These are phyloP conservation scores for Adansonia gregorii DNA, from an alignment of 441 rosid species.

Conservation along the genomic window DNA sequence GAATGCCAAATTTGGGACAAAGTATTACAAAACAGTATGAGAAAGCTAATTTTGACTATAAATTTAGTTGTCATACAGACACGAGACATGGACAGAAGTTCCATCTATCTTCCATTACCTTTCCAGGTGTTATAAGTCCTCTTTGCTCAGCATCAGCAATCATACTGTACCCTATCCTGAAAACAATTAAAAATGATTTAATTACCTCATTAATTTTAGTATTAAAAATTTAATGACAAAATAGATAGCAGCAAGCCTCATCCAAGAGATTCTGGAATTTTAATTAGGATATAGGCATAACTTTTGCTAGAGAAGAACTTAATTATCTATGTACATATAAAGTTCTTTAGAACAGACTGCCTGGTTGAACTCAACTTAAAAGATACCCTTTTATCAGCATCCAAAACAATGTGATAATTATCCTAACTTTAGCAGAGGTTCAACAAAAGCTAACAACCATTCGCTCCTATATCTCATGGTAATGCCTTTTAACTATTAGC, in stretches of 20 bases:
- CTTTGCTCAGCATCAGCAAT: slow-evolving; percentile 86
- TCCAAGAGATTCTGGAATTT: slow-evolving; percentile 1
- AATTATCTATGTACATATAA: not conserved
- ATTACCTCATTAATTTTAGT: not conserved
- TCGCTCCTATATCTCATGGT: slow-evolving; percentile 1
- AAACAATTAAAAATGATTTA: slow-evolving; percentile 30
- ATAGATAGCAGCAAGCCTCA: not conserved
- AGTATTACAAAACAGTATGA: not conserved
- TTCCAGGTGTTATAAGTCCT: slow-evolving; percentile 90
- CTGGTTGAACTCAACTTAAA: slow-evolving; percentile 9
- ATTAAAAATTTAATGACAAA: slow-evolving; percentile 22
- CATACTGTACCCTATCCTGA: slow-evolving; percentile 97
- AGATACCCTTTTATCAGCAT: slow-evolving; percentile 5
- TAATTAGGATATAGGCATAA: not conserved
- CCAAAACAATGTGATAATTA: not conserved
- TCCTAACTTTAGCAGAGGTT: not conserved
- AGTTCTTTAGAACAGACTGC: slow-evolving; percentile 8
- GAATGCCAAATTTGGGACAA: slow-evolving; percentile 3
- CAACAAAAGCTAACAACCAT: not conserved
- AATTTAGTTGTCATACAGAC: slow-evolving; percentile 1
- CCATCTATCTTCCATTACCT: slow-evolving; percentile 48
- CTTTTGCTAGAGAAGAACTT: not conserved
- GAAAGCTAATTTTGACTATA: not conserved
- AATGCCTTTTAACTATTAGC: slow-evolving; percentile 7
- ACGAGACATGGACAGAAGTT: slow-evolving; percentile 21